Percentiles rank a stretch among this genome's conserved stretches.
phyloP scores from a whole-genome alignment of 140 eudicot species.

The Oenanthe javanica region DNA sequence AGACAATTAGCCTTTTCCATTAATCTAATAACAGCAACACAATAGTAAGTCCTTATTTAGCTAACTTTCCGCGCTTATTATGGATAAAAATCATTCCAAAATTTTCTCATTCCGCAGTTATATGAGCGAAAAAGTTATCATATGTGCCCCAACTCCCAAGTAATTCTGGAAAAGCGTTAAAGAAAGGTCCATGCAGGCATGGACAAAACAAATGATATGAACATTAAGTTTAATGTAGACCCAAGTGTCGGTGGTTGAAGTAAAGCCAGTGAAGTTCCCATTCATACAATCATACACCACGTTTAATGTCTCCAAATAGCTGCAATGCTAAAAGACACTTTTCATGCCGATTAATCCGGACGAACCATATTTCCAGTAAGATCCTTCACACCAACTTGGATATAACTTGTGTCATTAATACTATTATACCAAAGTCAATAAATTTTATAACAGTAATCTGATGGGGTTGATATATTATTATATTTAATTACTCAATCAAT shows the following conservation, averaged over 20 bases:
- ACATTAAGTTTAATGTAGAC: background rate
- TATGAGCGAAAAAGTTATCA: background rate
- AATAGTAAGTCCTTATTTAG: too few species aligned
- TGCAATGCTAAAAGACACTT: slow-evolving; percentile 15
- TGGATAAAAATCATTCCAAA: background rate
- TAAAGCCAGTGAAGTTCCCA: slow-evolving; percentile 1
- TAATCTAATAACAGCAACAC: too few species aligned
- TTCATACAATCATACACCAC: background rate
- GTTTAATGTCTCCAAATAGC: background rate
- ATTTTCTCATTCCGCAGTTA: too few species aligned
- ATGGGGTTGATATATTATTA: too few species aligned
- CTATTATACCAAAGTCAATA: background rate
- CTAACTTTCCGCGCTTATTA: background rate
- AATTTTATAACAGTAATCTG: too few species aligned
- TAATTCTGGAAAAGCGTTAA: too few species aligned
- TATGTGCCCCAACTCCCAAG: background rate
- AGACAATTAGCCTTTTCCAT: background rate
- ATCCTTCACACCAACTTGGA: background rate
- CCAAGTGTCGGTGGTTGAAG: slow-evolving; percentile 26
- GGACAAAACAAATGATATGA: background rate
- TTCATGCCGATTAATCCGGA: slow-evolving; percentile 22
- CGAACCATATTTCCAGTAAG: background rate
- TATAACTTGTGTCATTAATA: background rate
- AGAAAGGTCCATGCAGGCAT: background rate
- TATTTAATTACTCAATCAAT: too few species aligned